These are phyloP conservation scores for Fusarium burgessii DNA, from an alignment of 2,329 filamentous ascomycete genomes.

Conservation along the genomic window DNA sequence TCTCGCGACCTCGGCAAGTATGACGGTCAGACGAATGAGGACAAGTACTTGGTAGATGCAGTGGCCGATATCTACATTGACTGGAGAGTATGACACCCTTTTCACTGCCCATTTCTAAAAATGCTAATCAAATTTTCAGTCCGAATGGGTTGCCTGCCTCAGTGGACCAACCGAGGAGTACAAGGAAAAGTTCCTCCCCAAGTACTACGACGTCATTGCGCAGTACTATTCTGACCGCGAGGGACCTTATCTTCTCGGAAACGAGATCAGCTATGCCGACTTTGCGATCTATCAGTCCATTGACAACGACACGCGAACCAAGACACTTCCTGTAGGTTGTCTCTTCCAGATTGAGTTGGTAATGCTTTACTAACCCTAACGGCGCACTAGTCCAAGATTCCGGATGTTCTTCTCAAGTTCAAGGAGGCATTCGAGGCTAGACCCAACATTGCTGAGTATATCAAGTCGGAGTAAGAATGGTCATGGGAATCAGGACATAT, in stretches of 20 bases:
- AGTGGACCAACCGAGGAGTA: slow-evolving; percentile 12
- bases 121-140: not conserved
- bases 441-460: slow-evolving; percentile 29
- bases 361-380: not conserved
- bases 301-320: slow-evolving; percentile 26
- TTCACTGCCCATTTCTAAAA: accelerated
- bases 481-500: not conserved
- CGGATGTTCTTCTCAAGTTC: slow-evolving; percentile 18
- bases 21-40: slow-evolving; percentile 19
- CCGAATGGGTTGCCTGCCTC: slow-evolving; percentile 11
- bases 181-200: slow-evolving; percentile 22
- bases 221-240: slow-evolving; percentile 30
- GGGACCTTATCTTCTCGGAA: slow-evolving; percentile 24
- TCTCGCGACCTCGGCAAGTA: slow-evolving; percentile 31
- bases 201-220: slow-evolving; percentile 16
- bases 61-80: slow-evolving; percentile 20
- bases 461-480: slow-evolving; percentile 5
- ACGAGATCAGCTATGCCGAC: slow-evolving; percentile 26
- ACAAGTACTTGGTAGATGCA: slow-evolving; percentile 27
- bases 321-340: slow-evolving; percentile 10
- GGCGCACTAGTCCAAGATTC: not conserved
- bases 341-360: accelerated
- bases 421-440: slow-evolving; percentile 19
- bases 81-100: slow-evolving; percentile 7
- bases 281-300: slow-evolving; percentile 32